Conservation (phyloP, 495 filamentous ascomycete species). For the Aspergillus hancockii region DNA sequence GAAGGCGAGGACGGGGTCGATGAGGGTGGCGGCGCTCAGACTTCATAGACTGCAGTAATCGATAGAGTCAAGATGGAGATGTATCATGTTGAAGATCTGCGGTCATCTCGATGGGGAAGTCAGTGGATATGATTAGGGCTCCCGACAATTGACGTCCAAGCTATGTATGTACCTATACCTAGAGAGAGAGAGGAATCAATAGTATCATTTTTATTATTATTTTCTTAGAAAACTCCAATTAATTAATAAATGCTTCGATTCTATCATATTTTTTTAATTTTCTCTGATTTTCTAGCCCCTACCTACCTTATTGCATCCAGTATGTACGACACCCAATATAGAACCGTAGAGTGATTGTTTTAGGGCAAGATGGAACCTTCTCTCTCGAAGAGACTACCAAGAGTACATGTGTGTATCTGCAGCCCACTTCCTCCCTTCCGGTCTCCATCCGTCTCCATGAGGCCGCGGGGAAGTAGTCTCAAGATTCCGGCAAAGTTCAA, state of each 20-base stretch:
- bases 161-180: constrained; percentile 15
- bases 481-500: constrained; percentile 30
- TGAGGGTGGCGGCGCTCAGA: constrained; percentile 27
- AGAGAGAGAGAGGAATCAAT: neutral
- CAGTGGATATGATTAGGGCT: constrained; percentile 1
- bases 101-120: constrained; percentile 25
- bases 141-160: constrained; percentile 27
- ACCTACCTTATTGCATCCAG: neutral
- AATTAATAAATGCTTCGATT: constrained; percentile 9
- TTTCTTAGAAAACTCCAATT: neutral
- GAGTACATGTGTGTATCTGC: neutral
- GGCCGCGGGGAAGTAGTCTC: constrained; percentile 23
- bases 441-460: constrained; percentile 12
- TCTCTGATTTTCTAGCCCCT: constrained; percentile 9
- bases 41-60: constrained; percentile 18
- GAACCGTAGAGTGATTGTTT: neutral
- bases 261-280: constrained; percentile 6
- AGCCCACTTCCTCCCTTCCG: neutral
- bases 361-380: neutral
- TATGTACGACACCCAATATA: neutral
- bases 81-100: constrained; percentile 31
- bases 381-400: neutral
- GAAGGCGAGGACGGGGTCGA: constrained; percentile 7
- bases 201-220: neutral
- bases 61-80: constrained; percentile 10